Base-by-base conservation (phyloP, 2,329 filamentous ascomycete genomes). In the Clonostachys rosea region DNA sequence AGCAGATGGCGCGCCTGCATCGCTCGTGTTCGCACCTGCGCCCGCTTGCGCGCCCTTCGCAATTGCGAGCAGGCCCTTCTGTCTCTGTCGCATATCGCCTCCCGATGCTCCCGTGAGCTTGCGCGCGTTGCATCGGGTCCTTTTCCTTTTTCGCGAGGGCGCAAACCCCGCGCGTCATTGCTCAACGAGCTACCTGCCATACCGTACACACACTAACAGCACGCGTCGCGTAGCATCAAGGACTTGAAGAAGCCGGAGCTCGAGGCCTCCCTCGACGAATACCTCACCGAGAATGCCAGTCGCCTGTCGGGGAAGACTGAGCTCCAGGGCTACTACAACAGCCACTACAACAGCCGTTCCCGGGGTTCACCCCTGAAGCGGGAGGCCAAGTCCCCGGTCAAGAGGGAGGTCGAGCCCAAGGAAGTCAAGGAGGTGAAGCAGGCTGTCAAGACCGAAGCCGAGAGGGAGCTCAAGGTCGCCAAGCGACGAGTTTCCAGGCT, bases 171-270 rank as follows among this genome's bases (percentile, higher is more conserved):
- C 20, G 16, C n/a, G 16, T 16, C 30, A 33, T 24, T 12, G 37
- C 24, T 14, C 18, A 47, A 30, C 24, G 24, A 30, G 24, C n/a
- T 16, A 30, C 42, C 12, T 33, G 42, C 24, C 24, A 10, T 30
- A 30, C 24, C 24, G 24, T 10, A 30, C 24, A 30, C 24, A 30
- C 8, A 30, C 24, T 30, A 30, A 30, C 24, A 30, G 24, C 36
- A 18, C 36, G 36, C 36, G 36, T 18, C 36, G 14, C 47, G 16
- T 60, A 91, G 87, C 60, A 84, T 80, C 60, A 83, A 89, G 55
- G 74, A 76, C 48, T 71, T 86, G 53, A 87, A 86, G 66, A 96
- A 96, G 69, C 74, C 76, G 53, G 90, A 96, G 43, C 80, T 97
- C 50, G 89, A 92, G 61, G 66, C 77, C 49, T 79, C 79, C 41